Evolutionary conservation across 805 yeast genomes (phyloP).

Genomic region (Candida peoriensis): DNA sequence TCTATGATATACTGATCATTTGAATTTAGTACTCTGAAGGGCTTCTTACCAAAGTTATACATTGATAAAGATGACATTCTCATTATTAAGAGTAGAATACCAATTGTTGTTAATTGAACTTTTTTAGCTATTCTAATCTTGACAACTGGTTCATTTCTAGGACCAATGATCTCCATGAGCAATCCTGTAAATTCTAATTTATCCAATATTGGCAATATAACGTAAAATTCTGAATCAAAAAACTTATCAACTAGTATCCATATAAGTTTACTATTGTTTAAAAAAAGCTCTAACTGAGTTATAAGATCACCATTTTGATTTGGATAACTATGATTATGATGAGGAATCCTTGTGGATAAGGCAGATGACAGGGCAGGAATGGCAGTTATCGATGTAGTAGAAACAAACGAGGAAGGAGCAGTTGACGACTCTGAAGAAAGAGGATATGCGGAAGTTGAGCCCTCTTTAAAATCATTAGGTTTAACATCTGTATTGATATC

Average conservation of each 20-base stretch:
- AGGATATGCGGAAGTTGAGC: too few species aligned
- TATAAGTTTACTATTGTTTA: slow-evolving; percentile 16
- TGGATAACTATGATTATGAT: too few species aligned
- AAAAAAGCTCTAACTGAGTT: slow-evolving; percentile 1
- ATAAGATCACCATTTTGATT: slow-evolving; percentile 2
- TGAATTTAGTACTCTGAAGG: slow-evolving; percentile 1
- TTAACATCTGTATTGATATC: slow-evolving; percentile 1
- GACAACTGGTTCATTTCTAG: slow-evolving; percentile 3
- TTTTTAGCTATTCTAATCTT: slow-evolving; percentile 15
- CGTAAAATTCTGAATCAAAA: slow-evolving; percentile 19
- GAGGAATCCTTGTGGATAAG: too few species aligned
- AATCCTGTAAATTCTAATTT: slow-evolving; percentile 12
- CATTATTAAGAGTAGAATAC: slow-evolving; percentile 18
- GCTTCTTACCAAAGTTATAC: slow-evolving; percentile 17
- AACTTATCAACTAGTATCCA: slow-evolving; percentile 23
- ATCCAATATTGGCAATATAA: slow-evolving; percentile 18
- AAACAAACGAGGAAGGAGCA: too few species aligned
- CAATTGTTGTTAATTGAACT: slow-evolving; percentile 16
- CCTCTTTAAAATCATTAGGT: not conserved
- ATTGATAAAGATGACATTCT: slow-evolving; percentile 18
- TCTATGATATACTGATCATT: slow-evolving; percentile 16
- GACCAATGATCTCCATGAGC: slow-evolving; percentile 15
- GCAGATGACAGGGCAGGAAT: too few species aligned
- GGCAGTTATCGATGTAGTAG: too few species aligned
- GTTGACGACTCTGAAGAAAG: too few species aligned